These are phyloP conservation scores for Ascochyta lentis DNA, from an alignment of 2,329 filamentous ascomycete species.

Conservation along the genomic window DNA sequence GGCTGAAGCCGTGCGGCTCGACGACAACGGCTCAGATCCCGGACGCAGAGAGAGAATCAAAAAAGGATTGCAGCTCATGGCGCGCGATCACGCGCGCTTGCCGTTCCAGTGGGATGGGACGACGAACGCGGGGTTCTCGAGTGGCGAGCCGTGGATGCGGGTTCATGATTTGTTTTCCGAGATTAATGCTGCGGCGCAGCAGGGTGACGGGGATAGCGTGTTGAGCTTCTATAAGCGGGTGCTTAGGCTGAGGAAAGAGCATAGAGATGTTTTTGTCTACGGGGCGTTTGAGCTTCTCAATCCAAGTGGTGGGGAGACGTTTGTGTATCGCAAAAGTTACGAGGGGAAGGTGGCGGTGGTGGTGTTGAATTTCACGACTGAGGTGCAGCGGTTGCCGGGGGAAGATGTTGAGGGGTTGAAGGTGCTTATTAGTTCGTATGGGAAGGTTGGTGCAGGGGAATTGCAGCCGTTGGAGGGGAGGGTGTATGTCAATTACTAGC, in stretches of 20 bases:
- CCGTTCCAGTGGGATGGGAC: conserved; percentile 74
- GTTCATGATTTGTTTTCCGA: conserved; percentile 67
- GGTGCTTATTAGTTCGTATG: conserved; percentile 56
- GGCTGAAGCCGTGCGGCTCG: conserved; percentile 39
- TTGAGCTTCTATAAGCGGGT: conserved; percentile 68
- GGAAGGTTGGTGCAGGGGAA: conserved; percentile 23
- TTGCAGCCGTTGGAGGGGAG: conserved; percentile 48
- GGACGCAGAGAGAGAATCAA: conserved; percentile 42
- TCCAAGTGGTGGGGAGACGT: conserved; percentile 59
- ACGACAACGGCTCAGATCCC: conserved; percentile 37
- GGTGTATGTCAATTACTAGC: conserved; percentile 44
- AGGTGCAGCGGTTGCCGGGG: conserved; percentile 16
- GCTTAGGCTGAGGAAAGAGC: conserved; percentile 65
- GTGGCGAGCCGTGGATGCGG: conserved; percentile 71
- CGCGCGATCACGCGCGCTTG: conserved; percentile 72
- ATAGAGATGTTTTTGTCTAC: conserved; percentile 70
- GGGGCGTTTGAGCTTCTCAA: conserved; percentile 67
- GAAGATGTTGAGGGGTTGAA: conserved; percentile 24
- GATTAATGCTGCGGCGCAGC: conserved; percentile 66
- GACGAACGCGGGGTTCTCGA: conserved; percentile 70
- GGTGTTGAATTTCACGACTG: conserved; percentile 49
- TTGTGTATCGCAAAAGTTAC: conserved; percentile 55
- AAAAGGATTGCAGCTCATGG: conserved; percentile 64
- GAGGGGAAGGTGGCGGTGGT: conserved; percentile 44
- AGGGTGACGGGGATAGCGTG: conserved; percentile 57